Base-by-base conservation (phyloP, 495 filamentous ascomycete genomes). In the Usnea hakonensis region DNA sequence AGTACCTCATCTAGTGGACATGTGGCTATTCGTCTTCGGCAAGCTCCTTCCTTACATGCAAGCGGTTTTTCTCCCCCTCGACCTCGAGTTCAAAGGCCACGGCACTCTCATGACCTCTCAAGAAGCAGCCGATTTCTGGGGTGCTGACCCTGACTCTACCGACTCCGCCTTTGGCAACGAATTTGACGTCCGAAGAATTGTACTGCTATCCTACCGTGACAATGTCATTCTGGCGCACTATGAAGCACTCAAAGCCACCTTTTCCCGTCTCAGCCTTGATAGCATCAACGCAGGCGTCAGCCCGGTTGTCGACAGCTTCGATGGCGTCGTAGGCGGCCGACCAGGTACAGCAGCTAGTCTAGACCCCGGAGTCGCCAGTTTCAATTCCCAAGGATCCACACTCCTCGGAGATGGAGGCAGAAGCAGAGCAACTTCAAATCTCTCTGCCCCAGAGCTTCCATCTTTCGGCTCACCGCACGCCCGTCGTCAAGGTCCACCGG, bases 41-140 rank as follows among this genome's bases (percentile, higher is more conserved):
- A 89, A 80, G 23, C 88, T 97, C 53, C 75, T 97, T 16, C 95
- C 95, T 0, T 99, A 95, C 70, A 86, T 97, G 61, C 95, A 99
- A 76, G 93, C 92, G 1, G 92, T 96, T 6, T 96, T 99, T 71
- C 79, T 99, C 3, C 95, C 94, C 0, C 76, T 99, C 16, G 94
- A 99, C 68, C 84, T 93, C 17, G 95, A 99, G 69, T 96, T 98
- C 73, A 87, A 89, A 60, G 93, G 94, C 36, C 79, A 79, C 44
- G 94, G 94, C 7, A 77, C 85, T 0, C 72, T 96, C 61, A 86
- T 98, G 84, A 83, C 81, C 4, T 63, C 81, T 0, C 83, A 85
- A 2, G 89, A 95, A 70, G 87, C 90, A 10, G 81, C 83, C 2
- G 92, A 97, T 33, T 97, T 97, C 74, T 97, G 94, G 89, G 87